Percentiles rank a stretch among this genome's conserved stretches.
These are phyloP conservation scores for Aspergillus chevalieri DNA, from an alignment of 2,329 filamentous ascomycete species.

Conservation along the genomic window DNA sequence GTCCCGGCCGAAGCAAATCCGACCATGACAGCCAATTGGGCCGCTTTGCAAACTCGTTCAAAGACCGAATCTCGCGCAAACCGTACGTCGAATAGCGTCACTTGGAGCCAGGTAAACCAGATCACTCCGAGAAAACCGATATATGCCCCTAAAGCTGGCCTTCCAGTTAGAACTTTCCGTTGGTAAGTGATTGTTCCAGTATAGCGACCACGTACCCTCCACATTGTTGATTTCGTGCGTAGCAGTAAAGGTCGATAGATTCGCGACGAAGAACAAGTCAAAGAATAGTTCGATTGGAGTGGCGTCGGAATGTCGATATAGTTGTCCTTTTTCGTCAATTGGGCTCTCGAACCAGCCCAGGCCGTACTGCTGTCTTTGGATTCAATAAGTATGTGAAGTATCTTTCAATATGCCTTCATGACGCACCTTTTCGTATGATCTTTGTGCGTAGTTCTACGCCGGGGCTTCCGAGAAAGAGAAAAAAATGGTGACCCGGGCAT, in stretches of 20 bases:
- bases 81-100: slow-evolving; percentile 59
- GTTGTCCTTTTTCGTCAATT: slow-evolving; percentile 25
- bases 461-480: slow-evolving; percentile 23
- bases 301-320: slow-evolving; percentile 44
- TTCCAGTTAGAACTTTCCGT: slow-evolving; percentile 8
- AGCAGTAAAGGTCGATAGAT: slow-evolving; percentile 57
- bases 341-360: slow-evolving; percentile 33
- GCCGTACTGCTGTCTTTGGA: slow-evolving; percentile 9
- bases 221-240: slow-evolving; percentile 50
- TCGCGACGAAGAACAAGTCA: slow-evolving; percentile 59
- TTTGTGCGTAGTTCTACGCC: slow-evolving; percentile 11
- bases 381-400: not conserved
- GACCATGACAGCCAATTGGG: slow-evolving; percentile 60
- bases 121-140: slow-evolving; percentile 53
- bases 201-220: slow-evolving; percentile 23
- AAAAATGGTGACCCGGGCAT: slow-evolving; percentile 26
- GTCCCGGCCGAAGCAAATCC: slow-evolving; percentile 58
- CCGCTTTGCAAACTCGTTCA: slow-evolving; percentile 52
- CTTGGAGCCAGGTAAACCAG: slow-evolving; percentile 64
- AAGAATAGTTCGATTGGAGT: slow-evolving; percentile 55
- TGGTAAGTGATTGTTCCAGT: not conserved
- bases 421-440: slow-evolving; percentile 19
- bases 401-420: not conserved
- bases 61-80: slow-evolving; percentile 61
- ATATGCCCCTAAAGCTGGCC: slow-evolving; percentile 39